Percentiles rank a stretch among this genome's conserved stretches.
phyloP scores from a whole-genome alignment of 176 grass and related monocot species.

The Carex pumila region DNA sequence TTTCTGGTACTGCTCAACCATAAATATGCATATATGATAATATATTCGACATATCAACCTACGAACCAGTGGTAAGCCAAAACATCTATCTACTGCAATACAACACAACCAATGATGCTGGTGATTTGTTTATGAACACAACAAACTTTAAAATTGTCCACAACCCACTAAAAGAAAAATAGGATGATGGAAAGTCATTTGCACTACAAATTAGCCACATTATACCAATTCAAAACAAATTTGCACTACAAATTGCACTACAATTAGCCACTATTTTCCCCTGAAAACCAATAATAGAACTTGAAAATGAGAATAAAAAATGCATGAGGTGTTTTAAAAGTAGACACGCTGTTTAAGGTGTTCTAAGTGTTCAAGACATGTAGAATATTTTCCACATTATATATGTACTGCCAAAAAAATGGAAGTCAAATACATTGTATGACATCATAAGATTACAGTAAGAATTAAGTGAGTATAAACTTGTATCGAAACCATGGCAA shows the following conservation, averaged over 20 bases:
- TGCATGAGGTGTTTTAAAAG: not conserved
- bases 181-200: not conserved
- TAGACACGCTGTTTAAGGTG: not conserved
- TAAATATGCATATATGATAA: not conserved
- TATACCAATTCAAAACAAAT: not conserved
- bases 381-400: not conserved
- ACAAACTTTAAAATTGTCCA: not conserved
- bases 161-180: not conserved
- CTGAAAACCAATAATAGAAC: conserved; percentile 30
- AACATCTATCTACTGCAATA: not conserved
- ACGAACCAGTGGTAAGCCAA: not conserved
- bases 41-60: not conserved
- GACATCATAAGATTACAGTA: not conserved
- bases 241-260: too few species aligned
- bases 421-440: not conserved
- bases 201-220: not conserved
- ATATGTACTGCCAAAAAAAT: not conserved
- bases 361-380: not conserved
- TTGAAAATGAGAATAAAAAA: not conserved
- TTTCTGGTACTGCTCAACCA: not conserved
- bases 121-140: not conserved
- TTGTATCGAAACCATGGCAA: not conserved
- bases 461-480: not conserved
- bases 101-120: not conserved
- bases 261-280: conserved; percentile 35